Evolutionary conservation across 2,329 filamentous ascomycete species (phyloP), one percentile per base, ranked within the genome.

Genomic region (Penicillium crustosum): DNA sequence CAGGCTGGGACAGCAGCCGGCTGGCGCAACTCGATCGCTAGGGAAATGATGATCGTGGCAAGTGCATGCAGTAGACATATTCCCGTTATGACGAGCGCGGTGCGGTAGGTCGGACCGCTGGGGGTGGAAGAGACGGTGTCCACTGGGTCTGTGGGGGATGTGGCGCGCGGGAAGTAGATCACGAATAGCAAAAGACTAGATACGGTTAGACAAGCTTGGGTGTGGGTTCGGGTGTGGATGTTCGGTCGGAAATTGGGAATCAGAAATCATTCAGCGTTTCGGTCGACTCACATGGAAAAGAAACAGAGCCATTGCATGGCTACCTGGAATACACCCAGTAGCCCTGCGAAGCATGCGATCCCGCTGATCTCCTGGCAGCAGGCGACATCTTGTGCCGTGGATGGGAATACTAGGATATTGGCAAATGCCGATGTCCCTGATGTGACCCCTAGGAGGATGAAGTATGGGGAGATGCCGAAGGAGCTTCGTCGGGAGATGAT

Each of bases 391-490:
- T 86, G 83, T 35, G 90, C 85, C 56, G 91, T 96, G 58, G 87
- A 85, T n/a, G 91, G 90, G 15, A 96, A 84, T 0, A 91, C 89
- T 53, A 97, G 80, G 70, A 99, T 97, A 71, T 97, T 97, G 62
- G 90, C 91, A 68, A 99, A 91, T 27, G 90, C 89, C 48, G 89
- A 90, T 51, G 90, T 96, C 67, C 90, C 90, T 8, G 91, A 95
- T 1, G 93, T 93, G 27, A 90, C 91, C 59, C 94, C 94, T n/a
- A 99, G 86, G 2, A 97, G 84, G 63, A 99, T 87, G 72, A 96
- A 99, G 76, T 93, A 94, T 9, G 94, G 93, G 31, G 93, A 97
- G 61, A 99, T 93, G 61, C 94, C 94, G 74, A 96, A 93, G 23
- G 93, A 95, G 15, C 91, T 94, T 60, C 88, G 86, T 55, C 92